A percentile compares a stretch with the other conserved stretches of the same genome.
Conservation (phyloP, 768 basidiomycete genomes). For the Pilatotrama ljubarskyi region DNA sequence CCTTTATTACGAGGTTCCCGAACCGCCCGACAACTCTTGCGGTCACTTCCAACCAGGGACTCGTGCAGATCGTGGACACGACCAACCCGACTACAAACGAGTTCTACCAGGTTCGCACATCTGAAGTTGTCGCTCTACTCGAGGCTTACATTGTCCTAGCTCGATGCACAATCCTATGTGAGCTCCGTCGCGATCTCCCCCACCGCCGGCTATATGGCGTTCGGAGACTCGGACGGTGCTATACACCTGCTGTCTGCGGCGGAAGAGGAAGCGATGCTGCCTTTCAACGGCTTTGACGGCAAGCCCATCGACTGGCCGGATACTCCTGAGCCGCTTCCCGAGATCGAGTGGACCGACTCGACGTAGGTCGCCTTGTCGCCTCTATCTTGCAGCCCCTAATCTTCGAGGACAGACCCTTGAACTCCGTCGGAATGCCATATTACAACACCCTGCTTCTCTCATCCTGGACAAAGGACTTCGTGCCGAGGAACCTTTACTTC, state of each 20-base stretch:
- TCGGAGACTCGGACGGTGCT: conserved; percentile 84
- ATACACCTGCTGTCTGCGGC: conserved; percentile 81
- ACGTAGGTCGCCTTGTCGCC: conserved; percentile 54
- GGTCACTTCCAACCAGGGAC: conserved; percentile 76
- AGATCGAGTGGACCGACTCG: conserved; percentile 77
- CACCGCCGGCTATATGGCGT: conserved; percentile 88
- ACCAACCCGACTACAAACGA: conserved; percentile 67
- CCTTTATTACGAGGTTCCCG: conserved; percentile 81
- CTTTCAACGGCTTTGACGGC: conserved; percentile 90
- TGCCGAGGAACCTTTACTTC: conserved; percentile 46
- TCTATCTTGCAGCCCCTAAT: not conserved
- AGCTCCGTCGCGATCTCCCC: conserved; percentile 82
- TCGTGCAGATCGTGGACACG: conserved; percentile 84
- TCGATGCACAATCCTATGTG: conserved; percentile 73
- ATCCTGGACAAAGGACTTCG: conserved; percentile 55
- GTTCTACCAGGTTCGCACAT: conserved; percentile 70
- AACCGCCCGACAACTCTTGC: conserved; percentile 72
- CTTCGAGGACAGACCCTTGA: conserved; percentile 74
- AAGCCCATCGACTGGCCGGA: conserved; percentile 87
- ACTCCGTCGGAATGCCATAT: conserved; percentile 84
- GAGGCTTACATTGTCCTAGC: conserved; percentile 36
- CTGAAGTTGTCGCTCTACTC: not conserved
- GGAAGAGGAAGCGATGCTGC: conserved; percentile 56
- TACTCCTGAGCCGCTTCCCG: conserved; percentile 60
- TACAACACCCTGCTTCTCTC: conserved; percentile 79